Evolutionary conservation across 805 yeast species (phyloP), one percentile per base, ranked within the genome.

Genomic region (Saturnispora halmiae): DNA sequence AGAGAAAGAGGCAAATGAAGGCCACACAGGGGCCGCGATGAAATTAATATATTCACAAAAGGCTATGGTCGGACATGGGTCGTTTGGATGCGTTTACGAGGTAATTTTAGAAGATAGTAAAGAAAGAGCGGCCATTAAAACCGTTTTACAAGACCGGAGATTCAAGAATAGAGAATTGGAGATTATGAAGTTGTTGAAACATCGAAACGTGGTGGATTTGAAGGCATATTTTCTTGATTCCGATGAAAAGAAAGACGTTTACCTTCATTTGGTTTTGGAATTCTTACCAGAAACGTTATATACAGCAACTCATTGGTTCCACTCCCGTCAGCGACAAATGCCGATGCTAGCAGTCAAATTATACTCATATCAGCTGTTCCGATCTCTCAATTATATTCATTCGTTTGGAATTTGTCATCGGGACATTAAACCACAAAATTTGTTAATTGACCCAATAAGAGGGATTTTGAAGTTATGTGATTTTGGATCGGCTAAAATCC

Each of bases 31-130:
- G 13, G 28, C 24, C 13, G 14, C 22, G 2, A 18, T 32, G 10
- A 24, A 74, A 38, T 73, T 90, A 42, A 75, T 79, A 36, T 86
- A 84, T 64, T 81, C 88, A 14, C 86, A 81, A 53, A 75, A 84
- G 31, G 82, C 84, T 50, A 87, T 88, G 72, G 92, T 90, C 31
- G 98, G 98, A n/a, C 94, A 85, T 61, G 98, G 98, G 9, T 88
- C 97, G n/a, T 92, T 92, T 65, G 98, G 98, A 2, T 88, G 87
- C 26, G 98, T 92, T n/a, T 87, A 86, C 58, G 92, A 85, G 51
- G 86, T 95, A 6, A 77, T 75, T 44, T 67, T 92, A 30, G 56
- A 74, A 46, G 87, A 90, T 14, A 70, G 82, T 18, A 77, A 82
- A 45, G 83, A 79, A 52, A 73, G 77, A 31, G 94, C 90, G 15